Percentiles rank a stretch among this genome's conserved stretches.
These are phyloP conservation scores for Diaporthe helianthi DNA, from an alignment of 2,329 filamentous ascomycete genomes.

Conservation along the genomic window DNA sequence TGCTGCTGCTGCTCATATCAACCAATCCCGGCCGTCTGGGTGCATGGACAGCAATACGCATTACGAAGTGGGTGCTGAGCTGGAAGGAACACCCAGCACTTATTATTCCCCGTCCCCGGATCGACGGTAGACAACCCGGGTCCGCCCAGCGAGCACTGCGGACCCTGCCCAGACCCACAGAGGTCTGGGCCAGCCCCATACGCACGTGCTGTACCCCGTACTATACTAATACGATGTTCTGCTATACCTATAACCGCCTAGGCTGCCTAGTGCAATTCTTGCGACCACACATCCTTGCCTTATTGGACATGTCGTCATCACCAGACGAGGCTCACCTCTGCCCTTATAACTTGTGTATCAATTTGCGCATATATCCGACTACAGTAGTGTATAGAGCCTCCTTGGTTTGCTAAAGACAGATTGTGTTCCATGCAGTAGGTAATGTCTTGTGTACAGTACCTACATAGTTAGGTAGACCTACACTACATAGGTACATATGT, in stretches of 20 bases:
- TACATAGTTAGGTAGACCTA: too few species aligned
- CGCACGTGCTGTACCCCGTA: constrained; percentile 8
- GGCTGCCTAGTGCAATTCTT: background rate
- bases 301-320: background rate
- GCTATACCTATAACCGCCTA: background rate
- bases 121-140: background rate
- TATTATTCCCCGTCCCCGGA: background rate
- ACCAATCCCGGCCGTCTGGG: background rate
- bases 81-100: background rate
- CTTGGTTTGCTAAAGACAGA: too few species aligned
- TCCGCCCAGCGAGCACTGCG: background rate
- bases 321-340: background rate
- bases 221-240: background rate
- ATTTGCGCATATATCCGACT: too few species aligned
- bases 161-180: constrained; percentile 5
- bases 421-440: too few species aligned
- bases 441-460: too few species aligned
- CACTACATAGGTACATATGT: too few species aligned
- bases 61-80: too few species aligned
- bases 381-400: too few species aligned
- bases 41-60: background rate
- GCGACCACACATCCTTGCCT: background rate
- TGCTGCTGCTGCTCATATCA: background rate
- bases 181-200: constrained; percentile 1
- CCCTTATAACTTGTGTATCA: background rate